These are phyloP conservation scores for Porcisia hertigi DNA, from an alignment of 208 protist species.

Conservation along the genomic window DNA sequence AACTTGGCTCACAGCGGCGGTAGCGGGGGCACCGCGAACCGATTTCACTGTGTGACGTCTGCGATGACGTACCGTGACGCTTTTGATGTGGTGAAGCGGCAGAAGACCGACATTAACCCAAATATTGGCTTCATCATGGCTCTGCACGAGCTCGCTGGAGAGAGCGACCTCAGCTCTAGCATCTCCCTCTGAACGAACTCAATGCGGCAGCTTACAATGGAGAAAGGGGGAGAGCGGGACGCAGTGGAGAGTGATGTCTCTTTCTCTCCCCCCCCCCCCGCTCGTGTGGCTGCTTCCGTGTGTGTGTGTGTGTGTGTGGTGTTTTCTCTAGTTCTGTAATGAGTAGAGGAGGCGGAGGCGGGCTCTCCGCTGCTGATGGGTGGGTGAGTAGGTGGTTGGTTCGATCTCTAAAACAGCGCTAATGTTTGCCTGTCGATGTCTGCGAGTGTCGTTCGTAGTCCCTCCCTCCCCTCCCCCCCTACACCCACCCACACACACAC, in stretches of 20 bases:
- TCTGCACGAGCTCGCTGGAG: conserved; percentile 54
- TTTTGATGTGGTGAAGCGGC: conserved; percentile 61
- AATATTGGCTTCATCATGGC: conserved; percentile 87
- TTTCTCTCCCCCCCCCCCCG: not conserved
- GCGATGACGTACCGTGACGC: conserved; percentile 66
- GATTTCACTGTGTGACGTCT: conserved; percentile 11
- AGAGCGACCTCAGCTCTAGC: conserved; percentile 39
- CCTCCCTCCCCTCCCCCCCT: not conserved
- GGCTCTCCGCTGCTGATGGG: too few species aligned
- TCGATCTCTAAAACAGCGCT: too few species aligned
- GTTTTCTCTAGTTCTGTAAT: not conserved
- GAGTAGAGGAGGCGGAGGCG: too few species aligned
- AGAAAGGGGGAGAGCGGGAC: not conserved
- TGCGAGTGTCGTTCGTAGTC: not conserved
- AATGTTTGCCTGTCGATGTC: not conserved
- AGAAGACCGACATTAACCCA: conserved; percentile 75
- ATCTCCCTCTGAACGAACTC: conserved; percentile 28
- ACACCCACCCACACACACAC: not conserved
- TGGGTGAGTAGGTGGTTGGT: too few species aligned
- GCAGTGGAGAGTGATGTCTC: not conserved
- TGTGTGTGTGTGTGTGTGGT: not conserved
- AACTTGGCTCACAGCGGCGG: conserved; percentile 17
- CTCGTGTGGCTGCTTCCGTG: conserved; percentile 14
- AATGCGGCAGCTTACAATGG: not conserved
- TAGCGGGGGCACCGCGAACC: conserved; percentile 4